These are phyloP conservation scores for Populus hybrid DNA, from an alignment of 441 rosid species.

Conservation along the genomic window DNA sequence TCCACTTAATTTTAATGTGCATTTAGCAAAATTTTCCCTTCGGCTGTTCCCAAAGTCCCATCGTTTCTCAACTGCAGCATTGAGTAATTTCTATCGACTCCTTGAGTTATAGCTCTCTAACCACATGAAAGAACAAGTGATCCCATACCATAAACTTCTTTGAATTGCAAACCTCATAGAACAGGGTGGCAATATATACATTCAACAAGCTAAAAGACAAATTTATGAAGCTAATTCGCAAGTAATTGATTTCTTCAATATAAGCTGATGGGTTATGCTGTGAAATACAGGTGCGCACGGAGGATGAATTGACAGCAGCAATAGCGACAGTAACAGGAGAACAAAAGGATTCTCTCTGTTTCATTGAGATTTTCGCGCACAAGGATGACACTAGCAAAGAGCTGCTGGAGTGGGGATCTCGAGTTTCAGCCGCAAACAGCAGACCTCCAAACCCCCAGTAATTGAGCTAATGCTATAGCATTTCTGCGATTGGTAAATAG, in stretches of 20 bases:
- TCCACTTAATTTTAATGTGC: not conserved
- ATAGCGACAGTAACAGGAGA: conserved; percentile 36
- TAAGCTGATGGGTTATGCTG: conserved; percentile 12
- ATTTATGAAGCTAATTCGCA: not conserved
- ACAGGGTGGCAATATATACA: not conserved
- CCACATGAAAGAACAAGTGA: not conserved
- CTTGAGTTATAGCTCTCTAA: not conserved
- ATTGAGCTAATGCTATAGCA: conserved; percentile 8
- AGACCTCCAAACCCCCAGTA: conserved; percentile 59
- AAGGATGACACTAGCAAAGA: conserved; percentile 71
- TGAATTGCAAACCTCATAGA: not conserved
- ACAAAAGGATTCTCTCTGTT: conserved; percentile 44
- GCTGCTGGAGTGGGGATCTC: conserved; percentile 66
- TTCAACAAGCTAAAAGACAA: not conserved
- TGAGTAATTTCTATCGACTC: not conserved
- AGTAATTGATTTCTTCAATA: not conserved
- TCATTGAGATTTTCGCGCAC: conserved; percentile 52
- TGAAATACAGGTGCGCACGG: conserved; percentile 40
- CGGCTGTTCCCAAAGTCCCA: not conserved
- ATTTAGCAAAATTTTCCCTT: not conserved
- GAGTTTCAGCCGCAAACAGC: conserved; percentile 53
- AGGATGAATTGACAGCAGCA: conserved; percentile 44
- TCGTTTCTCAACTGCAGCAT: not conserved
- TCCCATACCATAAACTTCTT: not conserved
- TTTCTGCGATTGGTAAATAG: not conserved